phyloP scores from a whole-genome alignment of 352 stramenopile genomes.

The Globisporangium splendens region DNA sequence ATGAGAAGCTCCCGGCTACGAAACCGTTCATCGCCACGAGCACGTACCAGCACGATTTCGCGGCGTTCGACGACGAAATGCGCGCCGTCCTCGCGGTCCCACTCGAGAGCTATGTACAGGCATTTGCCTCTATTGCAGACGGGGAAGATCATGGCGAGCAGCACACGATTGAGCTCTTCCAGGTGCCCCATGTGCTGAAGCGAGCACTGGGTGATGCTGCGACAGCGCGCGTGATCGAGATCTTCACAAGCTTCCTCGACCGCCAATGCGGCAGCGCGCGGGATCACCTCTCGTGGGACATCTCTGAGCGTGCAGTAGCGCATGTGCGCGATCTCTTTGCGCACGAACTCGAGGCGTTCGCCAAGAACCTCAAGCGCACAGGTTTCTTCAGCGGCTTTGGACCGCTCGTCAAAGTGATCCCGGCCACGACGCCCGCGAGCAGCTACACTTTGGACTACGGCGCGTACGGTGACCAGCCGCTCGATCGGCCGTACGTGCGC shows the following conservation, averaged over 20 bases:
- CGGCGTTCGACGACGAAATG: slow-evolving; percentile 45
- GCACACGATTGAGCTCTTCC: slow-evolving; percentile 37
- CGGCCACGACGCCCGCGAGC: slow-evolving; percentile 56
- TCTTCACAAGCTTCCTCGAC: slow-evolving; percentile 50
- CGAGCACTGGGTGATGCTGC: slow-evolving; percentile 32
- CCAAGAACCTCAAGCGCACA: slow-evolving; percentile 16
- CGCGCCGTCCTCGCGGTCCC: slow-evolving; percentile 27
- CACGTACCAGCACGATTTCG: slow-evolving; percentile 66
- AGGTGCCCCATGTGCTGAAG: slow-evolving; percentile 46
- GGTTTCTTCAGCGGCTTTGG: slow-evolving; percentile 13
- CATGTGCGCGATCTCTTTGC: slow-evolving; percentile 42
- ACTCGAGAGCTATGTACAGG: slow-evolving; percentile 36
- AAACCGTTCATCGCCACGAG: slow-evolving; percentile 61
- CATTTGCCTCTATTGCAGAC: slow-evolving; percentile 36
- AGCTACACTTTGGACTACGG: slow-evolving; percentile 74
- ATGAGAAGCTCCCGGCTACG: slow-evolving; percentile 27
- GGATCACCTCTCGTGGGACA: slow-evolving; percentile 50
- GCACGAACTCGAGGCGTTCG: slow-evolving; percentile 24
- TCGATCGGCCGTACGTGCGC: slow-evolving; percentile 66
- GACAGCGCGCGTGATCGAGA: slow-evolving; percentile 24
- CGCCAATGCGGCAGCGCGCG: slow-evolving; percentile 25
- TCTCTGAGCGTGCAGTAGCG: slow-evolving; percentile 33
- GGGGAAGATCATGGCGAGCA: slow-evolving; percentile 16
- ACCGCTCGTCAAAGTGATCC: slow-evolving; percentile 33
- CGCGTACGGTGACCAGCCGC: slow-evolving; percentile 55